Base-by-base conservation (phyloP, 2,329 filamentous ascomycete species). In the Monilinia aucupariae region DNA sequence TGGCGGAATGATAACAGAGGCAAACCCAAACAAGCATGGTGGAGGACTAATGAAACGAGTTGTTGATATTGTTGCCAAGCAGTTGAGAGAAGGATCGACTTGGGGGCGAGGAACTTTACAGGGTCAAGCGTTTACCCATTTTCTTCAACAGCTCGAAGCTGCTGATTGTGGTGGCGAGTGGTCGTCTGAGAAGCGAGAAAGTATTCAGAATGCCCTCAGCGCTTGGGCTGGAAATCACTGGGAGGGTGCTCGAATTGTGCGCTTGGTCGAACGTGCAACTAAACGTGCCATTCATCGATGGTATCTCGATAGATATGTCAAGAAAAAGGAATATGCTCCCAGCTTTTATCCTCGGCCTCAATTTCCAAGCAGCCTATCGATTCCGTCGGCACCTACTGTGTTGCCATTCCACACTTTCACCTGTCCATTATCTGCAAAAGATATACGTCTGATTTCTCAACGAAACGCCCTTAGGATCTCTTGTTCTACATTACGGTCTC, bases 391-490 rank as follows among this genome's bases (percentile, higher is more conserved):
- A 7, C 94, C 94, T 2, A 99, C 94, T 0, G 92, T 99, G 1
- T 81, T 99, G 0, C 94, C 94, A 0, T 99, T 99, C 72, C 94
- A 99, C 75, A 97, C 94, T 0, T 99, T 99, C 72, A 99, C 94
- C 1, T 96, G 90, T 68, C 94, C 94, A 0, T 80, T 99, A 68
- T 92, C 91, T 8, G 92, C 94, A 4, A 91, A 90, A 74, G 91
- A 97, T 68, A 91, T 99, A 64, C 89, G 94, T 20, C 85, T 90
- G 72, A 99, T 99, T 67, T 97, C 94, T 10, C 93, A 97, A 74
- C 85, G 94, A 30, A 99, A 99, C 73, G 94, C 91, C 1, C 81
- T 96, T 39, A 87, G 94, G 47, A 97, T 99, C 70, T 96, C 93
- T 0, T 92, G 89, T 68, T 94, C 92, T 3, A 96, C 94, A 0